phyloP scores from a whole-genome alignment of 176 grass and related monocot genomes.

The Stipa capillata region DNA sequence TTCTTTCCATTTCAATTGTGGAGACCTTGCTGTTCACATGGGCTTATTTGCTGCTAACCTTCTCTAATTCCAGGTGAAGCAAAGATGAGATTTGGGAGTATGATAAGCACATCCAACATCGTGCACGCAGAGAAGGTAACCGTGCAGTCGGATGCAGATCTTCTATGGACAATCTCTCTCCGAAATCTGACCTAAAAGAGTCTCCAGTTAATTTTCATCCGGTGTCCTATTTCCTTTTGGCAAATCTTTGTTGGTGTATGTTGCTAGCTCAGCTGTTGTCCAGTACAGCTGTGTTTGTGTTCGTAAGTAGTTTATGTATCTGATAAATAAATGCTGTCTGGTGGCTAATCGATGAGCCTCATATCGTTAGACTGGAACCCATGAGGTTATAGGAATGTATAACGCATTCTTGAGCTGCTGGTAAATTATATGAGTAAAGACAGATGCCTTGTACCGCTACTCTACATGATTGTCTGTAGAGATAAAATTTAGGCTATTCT shows the following conservation, averaged over 20 bases:
- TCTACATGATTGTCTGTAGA: too few species aligned
- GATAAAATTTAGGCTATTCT: too few species aligned
- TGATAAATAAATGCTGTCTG: background rate
- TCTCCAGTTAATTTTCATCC: background rate
- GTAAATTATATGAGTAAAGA: background rate
- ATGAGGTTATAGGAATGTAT: background rate
- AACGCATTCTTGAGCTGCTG: background rate
- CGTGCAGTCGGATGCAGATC: constrained; percentile 52
- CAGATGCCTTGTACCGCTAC: background rate
- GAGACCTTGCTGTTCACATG: background rate
- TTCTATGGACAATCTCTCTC: constrained; percentile 66
- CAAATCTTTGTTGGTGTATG: background rate
- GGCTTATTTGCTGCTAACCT: background rate
- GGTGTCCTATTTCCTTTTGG: background rate
- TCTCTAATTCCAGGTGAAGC: constrained; percentile 32
- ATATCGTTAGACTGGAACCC: background rate
- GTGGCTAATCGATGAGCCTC: background rate
- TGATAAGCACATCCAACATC: constrained; percentile 81
- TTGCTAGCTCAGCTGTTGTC: background rate
- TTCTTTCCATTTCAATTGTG: background rate
- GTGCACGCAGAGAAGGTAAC: constrained; percentile 49
- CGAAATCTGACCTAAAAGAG: constrained; percentile 26
- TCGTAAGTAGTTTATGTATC: background rate
- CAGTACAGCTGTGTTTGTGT: background rate
- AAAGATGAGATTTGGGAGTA: constrained; percentile 65